A percentile compares a stretch with the other conserved stretches of the same genome.
These are phyloP conservation scores for Aspergillus calidoustus DNA, from an alignment of 2,329 filamentous ascomycete species.

Conservation along the genomic window DNA sequence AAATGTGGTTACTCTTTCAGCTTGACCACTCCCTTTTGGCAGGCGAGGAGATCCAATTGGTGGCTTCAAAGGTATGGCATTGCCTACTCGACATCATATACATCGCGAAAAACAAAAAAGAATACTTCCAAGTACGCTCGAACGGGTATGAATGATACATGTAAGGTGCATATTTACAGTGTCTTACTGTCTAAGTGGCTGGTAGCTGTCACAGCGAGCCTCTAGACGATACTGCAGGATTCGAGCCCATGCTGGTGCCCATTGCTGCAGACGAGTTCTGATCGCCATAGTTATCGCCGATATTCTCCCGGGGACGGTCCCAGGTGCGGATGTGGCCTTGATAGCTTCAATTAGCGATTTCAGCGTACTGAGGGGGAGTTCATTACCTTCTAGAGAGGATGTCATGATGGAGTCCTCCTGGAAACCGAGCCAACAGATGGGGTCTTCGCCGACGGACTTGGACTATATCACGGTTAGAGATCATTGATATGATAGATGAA, in stretches of 20 bases:
- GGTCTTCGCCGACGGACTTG: slow-evolving; percentile 83
- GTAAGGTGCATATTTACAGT: slow-evolving; percentile 21
- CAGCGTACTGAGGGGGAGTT: slow-evolving; percentile 16
- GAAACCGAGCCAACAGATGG: slow-evolving; percentile 89
- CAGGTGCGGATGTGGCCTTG: slow-evolving; percentile 79
- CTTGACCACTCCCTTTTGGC: not conserved
- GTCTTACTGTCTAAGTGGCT: not conserved
- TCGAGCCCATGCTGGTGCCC: slow-evolving; percentile 24
- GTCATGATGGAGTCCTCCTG: slow-evolving; percentile 92
- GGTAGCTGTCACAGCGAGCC: slow-evolving; percentile 23
- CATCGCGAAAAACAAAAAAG: not conserved
- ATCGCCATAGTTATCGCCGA: slow-evolving; percentile 31
- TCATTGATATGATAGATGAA: not conserved
- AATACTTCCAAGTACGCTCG: slow-evolving; percentile 1
- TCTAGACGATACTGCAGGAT: slow-evolving; percentile 21
- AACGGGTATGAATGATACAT: slow-evolving; percentile 27
- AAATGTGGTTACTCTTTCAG: not conserved
- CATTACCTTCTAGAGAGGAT: slow-evolving; percentile 83
- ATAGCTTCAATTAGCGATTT: slow-evolving; percentile 21
- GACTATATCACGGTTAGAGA: slow-evolving; percentile 56
- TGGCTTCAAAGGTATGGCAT: not conserved
- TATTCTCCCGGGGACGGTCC: slow-evolving; percentile 63
- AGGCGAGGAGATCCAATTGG: not conserved
- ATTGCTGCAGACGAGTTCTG: slow-evolving; percentile 25
- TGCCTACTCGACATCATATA: not conserved